Evolutionary conservation across 1,284 basidiomycete species (phyloP).

Genomic region (Trametes sp.): DNA sequence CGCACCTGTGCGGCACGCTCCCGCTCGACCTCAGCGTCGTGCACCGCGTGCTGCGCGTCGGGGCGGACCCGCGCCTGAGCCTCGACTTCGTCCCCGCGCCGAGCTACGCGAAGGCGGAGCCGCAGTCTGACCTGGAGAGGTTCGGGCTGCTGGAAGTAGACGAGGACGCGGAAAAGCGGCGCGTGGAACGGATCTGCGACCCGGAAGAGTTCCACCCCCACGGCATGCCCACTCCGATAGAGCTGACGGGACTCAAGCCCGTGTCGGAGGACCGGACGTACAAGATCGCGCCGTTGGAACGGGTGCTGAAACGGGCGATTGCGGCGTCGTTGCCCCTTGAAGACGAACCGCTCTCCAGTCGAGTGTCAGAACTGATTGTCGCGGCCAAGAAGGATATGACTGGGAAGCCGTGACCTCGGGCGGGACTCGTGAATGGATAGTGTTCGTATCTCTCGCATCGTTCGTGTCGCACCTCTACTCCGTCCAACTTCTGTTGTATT

Average conservation of each 20-base stretch:
- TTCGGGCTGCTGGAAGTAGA: background rate
- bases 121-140: background rate
- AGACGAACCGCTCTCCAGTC: constrained; percentile 14
- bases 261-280: constrained; percentile 11
- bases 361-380: constrained; percentile 12
- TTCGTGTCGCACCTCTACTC: background rate
- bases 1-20: constrained; percentile 1
- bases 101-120: background rate
- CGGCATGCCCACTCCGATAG: constrained; percentile 28
- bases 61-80: constrained; percentile 22
- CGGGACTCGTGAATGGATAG: background rate
- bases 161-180: constrained; percentile 1
- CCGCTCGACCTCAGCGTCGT: constrained; percentile 22
- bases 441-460: background rate
- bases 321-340: constrained; percentile 7
- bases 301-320: constrained; percentile 39
- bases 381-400: constrained; percentile 24
- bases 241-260: constrained; percentile 19
- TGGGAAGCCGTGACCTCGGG: background rate
- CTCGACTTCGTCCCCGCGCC: constrained; percentile 25
- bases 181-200: background rate
- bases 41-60: constrained; percentile 26
- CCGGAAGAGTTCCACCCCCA: constrained; percentile 6
- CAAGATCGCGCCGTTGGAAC: constrained; percentile 36
- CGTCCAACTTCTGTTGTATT: background rate